Percentiles rank a stretch among this genome's conserved stretches.
These are phyloP conservation scores for Penicillium tannophilum DNA, from an alignment of 495 filamentous ascomycete species.

Conservation along the genomic window DNA sequence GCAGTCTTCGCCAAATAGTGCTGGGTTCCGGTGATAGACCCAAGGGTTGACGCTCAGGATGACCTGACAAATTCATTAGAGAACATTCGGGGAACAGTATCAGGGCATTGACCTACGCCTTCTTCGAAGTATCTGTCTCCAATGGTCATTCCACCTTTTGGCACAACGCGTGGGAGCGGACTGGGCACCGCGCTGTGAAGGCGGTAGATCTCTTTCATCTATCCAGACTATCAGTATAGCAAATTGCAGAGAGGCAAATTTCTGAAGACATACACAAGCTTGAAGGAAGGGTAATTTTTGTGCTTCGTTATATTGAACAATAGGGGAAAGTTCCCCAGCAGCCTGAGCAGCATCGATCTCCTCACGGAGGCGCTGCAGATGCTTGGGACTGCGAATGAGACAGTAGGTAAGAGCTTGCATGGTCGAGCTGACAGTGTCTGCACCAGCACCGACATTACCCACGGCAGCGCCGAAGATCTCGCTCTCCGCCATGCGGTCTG, in stretches of 20 bases:
- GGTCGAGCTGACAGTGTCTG: slow-evolving; percentile 44
- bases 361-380: slow-evolving; percentile 27
- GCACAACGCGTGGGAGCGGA: slow-evolving; percentile 33
- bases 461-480: slow-evolving; percentile 44
- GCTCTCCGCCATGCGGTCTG: slow-evolving; percentile 41
- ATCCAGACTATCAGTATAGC: not conserved
- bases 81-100: not conserved
- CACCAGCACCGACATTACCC: slow-evolving; percentile 45
- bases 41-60: slow-evolving; percentile 48
- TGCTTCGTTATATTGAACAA: slow-evolving; percentile 30
- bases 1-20: slow-evolving; percentile 47
- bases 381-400: slow-evolving; percentile 32
- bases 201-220: slow-evolving; percentile 57
- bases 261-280: slow-evolving; percentile 31
- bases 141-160: slow-evolving; percentile 31
- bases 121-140: slow-evolving; percentile 37
- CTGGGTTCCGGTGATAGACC: slow-evolving; percentile 45
- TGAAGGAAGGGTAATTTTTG: slow-evolving; percentile 39
- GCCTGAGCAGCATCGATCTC: slow-evolving; percentile 41
- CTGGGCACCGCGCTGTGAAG: slow-evolving; percentile 35
- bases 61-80: slow-evolving; percentile 20
- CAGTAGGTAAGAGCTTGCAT: slow-evolving; percentile 44
- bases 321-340: slow-evolving; percentile 24
- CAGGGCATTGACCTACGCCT: slow-evolving; percentile 27
- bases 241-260: too few relatives aligned